Conservation (phyloP, 768 basidiomycete species). For the Mycena rosella region DNA sequence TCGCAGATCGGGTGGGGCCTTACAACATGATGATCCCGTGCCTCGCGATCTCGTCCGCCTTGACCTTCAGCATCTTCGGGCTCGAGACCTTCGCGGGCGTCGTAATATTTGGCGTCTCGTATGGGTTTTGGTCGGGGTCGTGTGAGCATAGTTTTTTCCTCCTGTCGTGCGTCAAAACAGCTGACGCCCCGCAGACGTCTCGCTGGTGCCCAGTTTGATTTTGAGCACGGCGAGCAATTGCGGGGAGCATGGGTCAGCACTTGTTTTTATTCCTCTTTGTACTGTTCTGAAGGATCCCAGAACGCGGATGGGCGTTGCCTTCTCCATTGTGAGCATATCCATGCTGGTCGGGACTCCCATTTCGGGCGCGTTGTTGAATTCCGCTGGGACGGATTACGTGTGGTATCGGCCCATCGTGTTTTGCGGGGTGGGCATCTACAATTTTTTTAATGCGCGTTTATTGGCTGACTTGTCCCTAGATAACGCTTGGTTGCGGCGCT, state of each 20-base stretch:
- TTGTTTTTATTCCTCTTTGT: background rate
- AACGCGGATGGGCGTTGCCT: constrained; percentile 63
- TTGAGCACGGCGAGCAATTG: constrained; percentile 50
- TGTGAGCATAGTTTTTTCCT: background rate
- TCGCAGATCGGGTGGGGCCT: constrained; percentile 32
- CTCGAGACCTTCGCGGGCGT: constrained; percentile 7
- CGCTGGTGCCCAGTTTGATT: constrained; percentile 55
- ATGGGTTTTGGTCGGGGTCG: constrained; percentile 33
- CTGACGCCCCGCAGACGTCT: constrained; percentile 47
- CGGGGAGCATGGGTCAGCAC: constrained; percentile 53
- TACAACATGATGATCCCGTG: constrained; percentile 32
- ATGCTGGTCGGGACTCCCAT: constrained; percentile 64
- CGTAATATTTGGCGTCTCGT: constrained; percentile 18
- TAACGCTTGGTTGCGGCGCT: constrained; percentile 44
- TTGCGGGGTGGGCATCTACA: constrained; percentile 51
- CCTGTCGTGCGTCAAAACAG: background rate
- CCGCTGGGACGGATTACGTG: constrained; percentile 37
- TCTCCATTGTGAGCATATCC: constrained; percentile 60
- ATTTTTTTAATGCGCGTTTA: background rate
- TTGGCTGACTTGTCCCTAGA: constrained; percentile 33
- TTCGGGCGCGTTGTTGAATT: constrained; percentile 58
- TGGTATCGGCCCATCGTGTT: constrained; percentile 59
- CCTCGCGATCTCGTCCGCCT: constrained; percentile 19
- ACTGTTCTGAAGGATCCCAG: constrained; percentile 39
- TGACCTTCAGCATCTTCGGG: constrained; percentile 25